Percentiles rank a stretch among this genome's conserved stretches.
phyloP scores from a whole-genome alignment of 1,284 basidiomycete species.

The Leccinum pseudoinsigne region DNA sequence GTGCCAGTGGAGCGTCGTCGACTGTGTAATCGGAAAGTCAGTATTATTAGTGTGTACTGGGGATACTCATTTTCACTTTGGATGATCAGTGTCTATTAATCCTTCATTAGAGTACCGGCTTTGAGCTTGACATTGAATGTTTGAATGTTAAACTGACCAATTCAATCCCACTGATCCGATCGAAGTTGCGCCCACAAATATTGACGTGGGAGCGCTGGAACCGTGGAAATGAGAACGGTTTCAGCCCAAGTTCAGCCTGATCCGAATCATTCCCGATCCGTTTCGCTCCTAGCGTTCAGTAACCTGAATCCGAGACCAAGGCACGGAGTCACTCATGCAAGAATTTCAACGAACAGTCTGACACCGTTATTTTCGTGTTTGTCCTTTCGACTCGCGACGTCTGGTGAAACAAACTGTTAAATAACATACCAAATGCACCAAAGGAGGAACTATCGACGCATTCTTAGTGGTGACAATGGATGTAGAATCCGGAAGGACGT shows the following conservation, averaged over 20 bases:
- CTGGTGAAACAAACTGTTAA: neutral
- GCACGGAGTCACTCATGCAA: neutral
- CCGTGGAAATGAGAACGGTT: neutral
- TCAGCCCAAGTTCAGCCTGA: neutral
- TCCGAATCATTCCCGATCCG: neutral
- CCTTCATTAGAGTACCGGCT: neutral
- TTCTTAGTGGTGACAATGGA: neutral
- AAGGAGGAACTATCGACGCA: neutral
- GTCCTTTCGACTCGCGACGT: neutral
- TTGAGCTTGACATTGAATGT: neutral
- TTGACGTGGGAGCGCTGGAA: neutral
- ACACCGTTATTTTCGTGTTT: neutral
- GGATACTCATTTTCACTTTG: neutral
- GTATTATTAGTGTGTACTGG: neutral
- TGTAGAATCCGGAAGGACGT: neutral
- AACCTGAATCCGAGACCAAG: neutral
- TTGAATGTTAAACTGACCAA: neutral
- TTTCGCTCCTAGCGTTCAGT: neutral
- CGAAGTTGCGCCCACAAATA: neutral
- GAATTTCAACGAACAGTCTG: neutral
- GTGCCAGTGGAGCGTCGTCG: neutral
- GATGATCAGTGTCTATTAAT: neutral
- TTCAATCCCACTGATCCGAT: neutral
- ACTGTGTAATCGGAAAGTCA: neutral
- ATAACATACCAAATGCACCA: neutral